Percentiles rank a stretch among this genome's conserved stretches.
Conservation (phyloP, 164 flowering plant genomes). For the Tinospora cordifolia region DNA sequence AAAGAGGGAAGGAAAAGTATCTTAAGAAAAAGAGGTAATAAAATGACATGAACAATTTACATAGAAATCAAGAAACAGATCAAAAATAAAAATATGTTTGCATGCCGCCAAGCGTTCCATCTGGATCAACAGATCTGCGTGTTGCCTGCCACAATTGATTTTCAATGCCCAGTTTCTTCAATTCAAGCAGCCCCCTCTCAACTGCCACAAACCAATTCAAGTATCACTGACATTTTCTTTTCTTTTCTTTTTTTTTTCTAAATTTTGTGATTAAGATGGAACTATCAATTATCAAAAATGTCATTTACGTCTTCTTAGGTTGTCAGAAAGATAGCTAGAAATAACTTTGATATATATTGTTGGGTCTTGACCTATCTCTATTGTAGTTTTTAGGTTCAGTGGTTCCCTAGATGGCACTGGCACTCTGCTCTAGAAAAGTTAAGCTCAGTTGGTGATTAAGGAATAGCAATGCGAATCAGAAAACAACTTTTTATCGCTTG, state of each 20-base stretch:
- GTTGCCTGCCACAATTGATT: slow-evolving; percentile 68
- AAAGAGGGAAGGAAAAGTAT: neutral
- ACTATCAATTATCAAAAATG: neutral
- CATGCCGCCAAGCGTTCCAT: slow-evolving; percentile 9
- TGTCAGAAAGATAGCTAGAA: no score
- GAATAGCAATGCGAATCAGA: no score
- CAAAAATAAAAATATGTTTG: slow-evolving; percentile 7
- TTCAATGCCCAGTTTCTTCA: slow-evolving; percentile 73
- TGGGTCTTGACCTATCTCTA: no score
- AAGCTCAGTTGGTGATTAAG: no score
- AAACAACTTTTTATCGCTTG: no score
- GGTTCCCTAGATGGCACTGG: no score
- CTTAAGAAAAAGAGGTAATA: neutral
- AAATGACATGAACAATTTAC: neutral
- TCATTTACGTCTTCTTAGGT: no score
- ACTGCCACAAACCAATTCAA: slow-evolving; percentile 30
- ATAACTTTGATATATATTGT: no score
- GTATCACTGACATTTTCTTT: neutral
- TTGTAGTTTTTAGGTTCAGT: no score
- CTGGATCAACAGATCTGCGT: slow-evolving; percentile 44
- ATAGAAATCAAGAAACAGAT: neutral
- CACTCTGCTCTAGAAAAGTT: no score
- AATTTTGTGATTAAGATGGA: neutral
- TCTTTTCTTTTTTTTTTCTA: no score
- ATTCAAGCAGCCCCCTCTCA: slow-evolving; percentile 74